Evolutionary conservation across 1,284 basidiomycete species (phyloP), one percentile per base, ranked within the genome.

Genomic region (Stereum hirsutum): DNA sequence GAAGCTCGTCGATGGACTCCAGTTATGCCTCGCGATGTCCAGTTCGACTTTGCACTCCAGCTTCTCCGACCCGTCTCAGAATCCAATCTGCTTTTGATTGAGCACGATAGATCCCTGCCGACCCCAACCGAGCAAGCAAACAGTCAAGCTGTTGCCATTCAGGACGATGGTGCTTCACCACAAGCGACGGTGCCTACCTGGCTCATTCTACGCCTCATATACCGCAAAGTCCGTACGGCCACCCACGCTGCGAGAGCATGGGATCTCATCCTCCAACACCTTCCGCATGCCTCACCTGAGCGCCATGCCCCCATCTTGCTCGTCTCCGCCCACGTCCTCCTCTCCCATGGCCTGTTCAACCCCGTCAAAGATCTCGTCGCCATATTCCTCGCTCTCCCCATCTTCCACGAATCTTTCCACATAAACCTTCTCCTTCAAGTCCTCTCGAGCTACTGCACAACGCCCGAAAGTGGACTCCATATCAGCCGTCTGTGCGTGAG

Each of bases 371-470:
- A 56, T 39, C 39, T 78, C 45, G 50, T 78, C 34, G 47, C 68
- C 43, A 52, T 57, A 1, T 77, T 81, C 48, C 61, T 78, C 7
- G 54, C 55, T 5, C 56, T 63, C 11, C 57, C 64, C 8, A 52
- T 68, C 8, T 46, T 51, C 14, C 45, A 61, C 32, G 57, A 59
- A 0, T 45, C 59, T 1, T 58, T 66, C 27, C 65, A 79, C 48
- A 75, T 74, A 61, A 75, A 80, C 48, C 62, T 72, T 36, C 57
- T 84, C 39, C 68, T 85, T 6, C 69, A 68, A 31, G 66, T 74
- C 2, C 57, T 83, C 32, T 61, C 74, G 0, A 54, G 58, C 45
- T 62, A 68, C 33, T 62, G 69, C 1, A 54, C 61, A n/a, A 70
- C 72, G 0, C 52, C 56, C 0, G 62, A 69, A 6, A 62, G 61